Conservation (phyloP, 2,329 filamentous ascomycete genomes). For the Bipolaris gigantea region DNA sequence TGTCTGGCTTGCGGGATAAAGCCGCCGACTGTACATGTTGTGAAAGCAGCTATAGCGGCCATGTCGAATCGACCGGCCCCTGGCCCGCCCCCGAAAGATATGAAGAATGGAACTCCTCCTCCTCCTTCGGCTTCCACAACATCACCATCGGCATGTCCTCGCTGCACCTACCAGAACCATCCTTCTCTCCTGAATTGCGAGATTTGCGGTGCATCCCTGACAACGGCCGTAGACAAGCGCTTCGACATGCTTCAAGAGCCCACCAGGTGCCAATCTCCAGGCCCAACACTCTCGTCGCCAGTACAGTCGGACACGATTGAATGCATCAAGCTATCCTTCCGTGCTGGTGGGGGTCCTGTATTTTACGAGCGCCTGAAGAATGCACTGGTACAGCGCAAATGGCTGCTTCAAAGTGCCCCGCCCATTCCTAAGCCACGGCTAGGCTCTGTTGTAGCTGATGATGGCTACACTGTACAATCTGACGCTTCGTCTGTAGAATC, state of each 20-base stretch:
- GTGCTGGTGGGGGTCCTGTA: slow-evolving; percentile 82
- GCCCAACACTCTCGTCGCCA: slow-evolving; percentile 60
- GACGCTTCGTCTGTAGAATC: slow-evolving; percentile 23
- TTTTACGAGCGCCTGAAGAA: slow-evolving; percentile 88
- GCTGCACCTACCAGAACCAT: slow-evolving; percentile 94
- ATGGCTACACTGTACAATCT: slow-evolving; percentile 28
- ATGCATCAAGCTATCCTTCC: slow-evolving; percentile 88
- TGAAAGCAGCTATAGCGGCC: slow-evolving; percentile 83
- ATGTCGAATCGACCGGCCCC: slow-evolving; percentile 59
- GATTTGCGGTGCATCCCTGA: slow-evolving; percentile 80
- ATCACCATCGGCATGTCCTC: slow-evolving; percentile 62
- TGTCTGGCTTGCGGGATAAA: slow-evolving; percentile 95
- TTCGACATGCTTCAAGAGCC: slow-evolving; percentile 45
- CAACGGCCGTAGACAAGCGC: slow-evolving; percentile 53
- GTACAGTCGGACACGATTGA: slow-evolving; percentile 66
- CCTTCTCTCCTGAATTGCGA: slow-evolving; percentile 84
- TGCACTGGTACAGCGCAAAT: slow-evolving; percentile 89
- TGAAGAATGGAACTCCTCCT: slow-evolving; percentile 39
- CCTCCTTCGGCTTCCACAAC: slow-evolving; percentile 15
- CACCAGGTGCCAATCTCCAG: slow-evolving; percentile 72
- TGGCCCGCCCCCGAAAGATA: slow-evolving; percentile 36
- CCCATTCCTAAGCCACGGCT: slow-evolving; percentile 70
- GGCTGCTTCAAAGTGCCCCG: slow-evolving; percentile 87
- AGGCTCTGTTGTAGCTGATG: slow-evolving; percentile 38
- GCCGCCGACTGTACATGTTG: slow-evolving; percentile 75